Evolutionary conservation across 164 flowering plant species (phyloP).

Genomic region (Piper betle): DNA sequence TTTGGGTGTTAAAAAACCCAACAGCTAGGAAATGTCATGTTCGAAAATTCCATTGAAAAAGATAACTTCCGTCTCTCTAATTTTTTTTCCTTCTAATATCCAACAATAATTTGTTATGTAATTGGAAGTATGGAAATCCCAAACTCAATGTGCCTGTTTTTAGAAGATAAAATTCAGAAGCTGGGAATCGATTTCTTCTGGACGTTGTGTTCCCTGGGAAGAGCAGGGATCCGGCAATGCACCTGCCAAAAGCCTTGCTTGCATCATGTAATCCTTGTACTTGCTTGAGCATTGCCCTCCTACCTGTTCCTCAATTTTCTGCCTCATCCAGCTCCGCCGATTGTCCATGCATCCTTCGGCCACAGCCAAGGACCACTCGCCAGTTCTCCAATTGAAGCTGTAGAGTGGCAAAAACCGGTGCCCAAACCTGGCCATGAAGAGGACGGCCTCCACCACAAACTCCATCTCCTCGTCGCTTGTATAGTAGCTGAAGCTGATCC

Average conservation of each 20-base stretch:
- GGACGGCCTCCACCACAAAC: constrained; percentile 51
- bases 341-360: no score
- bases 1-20: no score
- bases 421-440: constrained; percentile 55
- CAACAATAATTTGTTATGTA: no score
- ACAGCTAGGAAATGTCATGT: no score
- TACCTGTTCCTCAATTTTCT: no score
- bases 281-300: not conserved
- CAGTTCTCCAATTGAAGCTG: constrained; percentile 44
- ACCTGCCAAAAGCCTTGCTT: not conserved
- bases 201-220: not conserved
- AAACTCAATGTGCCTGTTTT: not conserved
- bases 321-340: no score
- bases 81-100: no score
- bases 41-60: no score
- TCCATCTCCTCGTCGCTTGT: constrained; percentile 57
- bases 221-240: not conserved
- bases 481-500: constrained; percentile 76
- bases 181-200: not conserved
- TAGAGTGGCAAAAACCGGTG: constrained; percentile 69
- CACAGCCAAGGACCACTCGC: constrained; percentile 36
- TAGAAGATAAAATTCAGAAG: constrained; percentile 1
- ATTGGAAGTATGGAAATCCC: not conserved
- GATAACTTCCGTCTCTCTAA: no score
- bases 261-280: constrained; percentile 1